A percentile compares a stretch with the other conserved stretches of the same genome.
These are phyloP conservation scores for Cyberlindnera meyerae DNA, from an alignment of 805 yeast species.

Conservation along the genomic window DNA sequence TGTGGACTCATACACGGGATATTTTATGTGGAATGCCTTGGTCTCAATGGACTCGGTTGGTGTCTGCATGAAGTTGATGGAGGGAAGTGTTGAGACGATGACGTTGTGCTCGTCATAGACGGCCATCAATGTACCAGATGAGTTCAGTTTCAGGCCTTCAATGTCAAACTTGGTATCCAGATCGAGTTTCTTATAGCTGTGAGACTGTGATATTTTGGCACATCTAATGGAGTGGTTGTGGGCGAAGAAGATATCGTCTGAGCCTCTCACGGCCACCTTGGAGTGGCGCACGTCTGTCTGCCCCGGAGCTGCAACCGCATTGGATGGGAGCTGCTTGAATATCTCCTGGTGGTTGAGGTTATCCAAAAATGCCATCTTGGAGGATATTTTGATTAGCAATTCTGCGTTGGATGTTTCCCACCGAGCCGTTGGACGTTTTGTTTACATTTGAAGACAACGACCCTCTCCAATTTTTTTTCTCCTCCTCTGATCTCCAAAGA, in stretches of 20 bases:
- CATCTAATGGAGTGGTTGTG: conserved; percentile 17
- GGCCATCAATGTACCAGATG: conserved; percentile 39
- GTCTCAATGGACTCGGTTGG: conserved; percentile 1
- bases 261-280: conserved; percentile 16
- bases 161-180: conserved; percentile 27
- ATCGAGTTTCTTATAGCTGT: conserved; percentile 12
- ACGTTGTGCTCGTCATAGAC: conserved; percentile 31
- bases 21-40: conserved; percentile 27
- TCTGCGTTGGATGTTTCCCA: too few relatives aligned
- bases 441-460: not conserved
- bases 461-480: too few relatives aligned
- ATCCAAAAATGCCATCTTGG: conserved; percentile 11
- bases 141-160: conserved; percentile 33
- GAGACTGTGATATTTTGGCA: conserved; percentile 7
- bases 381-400: not conserved
- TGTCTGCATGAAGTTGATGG: conserved; percentile 9
- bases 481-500: too few relatives aligned
- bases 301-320: not conserved
- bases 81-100: conserved; percentile 31
- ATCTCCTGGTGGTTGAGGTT: conserved; percentile 8
- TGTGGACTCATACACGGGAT: conserved; percentile 24
- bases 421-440: too few relatives aligned
- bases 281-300: conserved; percentile 10
- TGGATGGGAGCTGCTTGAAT: conserved; percentile 3
- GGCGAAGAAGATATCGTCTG: conserved; percentile 20